phyloP scores from a whole-genome alignment of 225 moss, liverwort and hornwort genomes.

The Polytrichum formosum region DNA sequence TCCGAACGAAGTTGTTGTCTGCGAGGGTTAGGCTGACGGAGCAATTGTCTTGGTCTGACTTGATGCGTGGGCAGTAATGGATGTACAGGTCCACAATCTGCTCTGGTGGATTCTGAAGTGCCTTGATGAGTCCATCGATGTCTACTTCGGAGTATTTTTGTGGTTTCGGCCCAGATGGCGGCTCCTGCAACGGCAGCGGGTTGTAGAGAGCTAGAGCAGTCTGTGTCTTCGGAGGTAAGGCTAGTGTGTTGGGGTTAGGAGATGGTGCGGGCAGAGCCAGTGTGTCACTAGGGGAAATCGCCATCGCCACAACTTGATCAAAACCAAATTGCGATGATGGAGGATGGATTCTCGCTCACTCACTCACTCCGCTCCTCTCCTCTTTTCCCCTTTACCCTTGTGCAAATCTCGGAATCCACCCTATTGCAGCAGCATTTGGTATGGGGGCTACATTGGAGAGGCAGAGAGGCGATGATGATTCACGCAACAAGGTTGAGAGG shows the following conservation, averaged over 20 bases:
- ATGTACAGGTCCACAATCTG: constrained; percentile 50
- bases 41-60: constrained; percentile 62
- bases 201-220: constrained; percentile 46
- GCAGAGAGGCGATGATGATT: too few species aligned
- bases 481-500: too few species aligned
- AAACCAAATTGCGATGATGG: too few species aligned
- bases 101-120: constrained; percentile 52
- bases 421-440: too few species aligned
- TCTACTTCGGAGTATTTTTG: constrained; percentile 61
- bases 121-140: constrained; percentile 44
- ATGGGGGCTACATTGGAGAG: too few species aligned
- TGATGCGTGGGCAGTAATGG: constrained; percentile 59
- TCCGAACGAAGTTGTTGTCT: constrained; percentile 42
- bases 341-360: too few species aligned
- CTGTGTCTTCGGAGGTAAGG: constrained; percentile 48
- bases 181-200: constrained; percentile 43
- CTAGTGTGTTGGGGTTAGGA: constrained; percentile 27
- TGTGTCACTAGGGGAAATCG: constrained; percentile 21
- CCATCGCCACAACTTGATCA: constrained; percentile 18
- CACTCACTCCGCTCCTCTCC: too few species aligned
- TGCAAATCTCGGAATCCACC: too few species aligned
- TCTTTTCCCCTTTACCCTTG: too few species aligned
- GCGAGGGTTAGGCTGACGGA: constrained; percentile 56
- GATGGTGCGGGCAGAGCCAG: constrained; percentile 27
- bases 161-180: constrained; percentile 39